Evolutionary conservation across 169 alveolate species (phyloP).

Genomic region (Perkinsus olseni): DNA sequence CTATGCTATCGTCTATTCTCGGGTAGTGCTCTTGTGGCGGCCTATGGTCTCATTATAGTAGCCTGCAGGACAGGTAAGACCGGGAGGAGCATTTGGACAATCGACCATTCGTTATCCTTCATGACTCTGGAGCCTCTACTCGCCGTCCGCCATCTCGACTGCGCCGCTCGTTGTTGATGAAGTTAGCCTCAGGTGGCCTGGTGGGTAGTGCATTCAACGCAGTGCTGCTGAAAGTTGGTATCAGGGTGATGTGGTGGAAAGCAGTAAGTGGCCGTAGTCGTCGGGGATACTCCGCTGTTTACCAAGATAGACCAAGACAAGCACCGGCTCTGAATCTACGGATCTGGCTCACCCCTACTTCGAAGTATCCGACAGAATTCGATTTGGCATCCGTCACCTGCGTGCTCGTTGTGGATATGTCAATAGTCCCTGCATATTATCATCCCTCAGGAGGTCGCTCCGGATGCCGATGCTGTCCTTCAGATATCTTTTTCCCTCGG

Average conservation of each 20-base stretch:
- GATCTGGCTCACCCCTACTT: no score
- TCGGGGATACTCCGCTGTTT: background rate
- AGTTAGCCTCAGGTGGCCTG: background rate
- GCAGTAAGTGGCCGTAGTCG: background rate
- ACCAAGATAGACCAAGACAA: no score
- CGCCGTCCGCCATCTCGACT: no score
- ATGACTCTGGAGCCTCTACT: no score
- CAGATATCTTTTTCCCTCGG: background rate
- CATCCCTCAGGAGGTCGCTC: no score
- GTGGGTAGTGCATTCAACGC: background rate
- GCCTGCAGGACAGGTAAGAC: background rate
- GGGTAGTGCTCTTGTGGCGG: background rate
- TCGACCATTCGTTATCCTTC: background rate
- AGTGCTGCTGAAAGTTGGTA: background rate
- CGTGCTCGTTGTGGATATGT: no score
- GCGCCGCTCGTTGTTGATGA: no score
- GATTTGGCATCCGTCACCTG: no score
- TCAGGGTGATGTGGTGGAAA: background rate
- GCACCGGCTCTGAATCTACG: no score
- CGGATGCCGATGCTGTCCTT: background rate
- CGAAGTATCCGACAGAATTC: no score
- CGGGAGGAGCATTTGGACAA: background rate
- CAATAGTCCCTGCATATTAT: no score
- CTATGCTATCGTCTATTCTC: background rate
- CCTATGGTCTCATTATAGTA: background rate